Conservation (phyloP, 208 protist genomes). For the Trypanosoma brucei region DNA sequence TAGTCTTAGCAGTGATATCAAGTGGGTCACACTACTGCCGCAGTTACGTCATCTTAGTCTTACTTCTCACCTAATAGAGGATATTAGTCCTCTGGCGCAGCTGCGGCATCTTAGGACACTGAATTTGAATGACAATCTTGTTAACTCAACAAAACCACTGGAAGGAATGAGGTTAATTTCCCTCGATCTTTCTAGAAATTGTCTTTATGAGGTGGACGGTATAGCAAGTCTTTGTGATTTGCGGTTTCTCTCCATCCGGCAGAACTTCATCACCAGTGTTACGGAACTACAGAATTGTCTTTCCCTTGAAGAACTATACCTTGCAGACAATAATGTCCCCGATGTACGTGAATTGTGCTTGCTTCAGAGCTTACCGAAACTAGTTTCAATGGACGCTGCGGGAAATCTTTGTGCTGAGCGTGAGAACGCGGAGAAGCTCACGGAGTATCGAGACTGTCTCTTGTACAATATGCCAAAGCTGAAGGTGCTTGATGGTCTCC, state of each 20-base stretch:
- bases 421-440: slow-evolving; percentile 7
- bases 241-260: slow-evolving; percentile 75
- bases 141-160: slow-evolving; percentile 45
- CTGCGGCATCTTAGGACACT: slow-evolving; percentile 49
- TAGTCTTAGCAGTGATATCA: slow-evolving; percentile 19
- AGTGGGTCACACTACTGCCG: slow-evolving; percentile 32
- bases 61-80: slow-evolving; percentile 45
- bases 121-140: slow-evolving; percentile 68
- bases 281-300: slow-evolving; percentile 29
- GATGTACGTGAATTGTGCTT: slow-evolving; percentile 68
- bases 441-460: slow-evolving; percentile 73
- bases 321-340: slow-evolving; percentile 77
- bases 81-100: slow-evolving; percentile 42
- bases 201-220: slow-evolving; percentile 39
- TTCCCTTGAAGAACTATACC: slow-evolving; percentile 79
- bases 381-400: slow-evolving; percentile 88
- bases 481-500: slow-evolving; percentile 85
- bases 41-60: slow-evolving; percentile 34
- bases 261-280: slow-evolving; percentile 75
- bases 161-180: slow-evolving; percentile 30
- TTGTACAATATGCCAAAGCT: slow-evolving; percentile 90
- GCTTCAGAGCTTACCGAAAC: slow-evolving; percentile 62
- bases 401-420: slow-evolving; percentile 68
- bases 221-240: slow-evolving; percentile 34
- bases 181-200: slow-evolving; percentile 78